Conservation (phyloP, 371 early-diverging fungal species). For the Mortierella sp. region DNA sequence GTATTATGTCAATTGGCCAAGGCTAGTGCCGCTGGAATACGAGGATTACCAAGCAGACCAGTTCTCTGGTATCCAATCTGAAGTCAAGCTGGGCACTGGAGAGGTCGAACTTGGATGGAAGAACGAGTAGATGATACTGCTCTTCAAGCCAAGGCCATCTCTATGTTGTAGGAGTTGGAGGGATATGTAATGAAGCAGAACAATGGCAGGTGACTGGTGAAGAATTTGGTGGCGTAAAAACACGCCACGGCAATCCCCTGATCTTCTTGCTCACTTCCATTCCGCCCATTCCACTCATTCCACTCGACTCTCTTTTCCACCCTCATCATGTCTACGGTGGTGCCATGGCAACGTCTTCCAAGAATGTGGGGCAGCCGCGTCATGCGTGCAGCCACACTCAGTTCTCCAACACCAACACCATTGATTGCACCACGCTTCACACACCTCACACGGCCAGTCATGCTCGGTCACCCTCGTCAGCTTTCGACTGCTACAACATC, state of each 20-base stretch:
- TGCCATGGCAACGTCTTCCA: constrained; percentile 16
- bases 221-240: too few species aligned
- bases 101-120: constrained; percentile 54
- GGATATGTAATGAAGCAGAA: too few species aligned
- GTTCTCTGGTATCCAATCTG: constrained; percentile 13
- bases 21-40: constrained; percentile 32
- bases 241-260: too few species aligned
- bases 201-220: too few species aligned
- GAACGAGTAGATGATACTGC: constrained; percentile 33
- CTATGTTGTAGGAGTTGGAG: too few species aligned
- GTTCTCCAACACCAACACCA: too few species aligned
- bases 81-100: constrained; percentile 17
- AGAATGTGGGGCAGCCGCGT: constrained; percentile 4
- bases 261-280: not conserved
- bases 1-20: constrained; percentile 51
- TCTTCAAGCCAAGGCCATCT: too few species aligned
- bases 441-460: not conserved
- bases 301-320: too few species aligned
- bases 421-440: too few species aligned
- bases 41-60: constrained; percentile 17
- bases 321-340: constrained; percentile 18
- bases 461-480: not conserved
- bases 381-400: not conserved
- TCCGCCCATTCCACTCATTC: not conserved
- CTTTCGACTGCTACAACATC: constrained; percentile 3